Conservation (phyloP, 129 eudicot genomes). For the Ambrosia artemisiifolia region DNA sequence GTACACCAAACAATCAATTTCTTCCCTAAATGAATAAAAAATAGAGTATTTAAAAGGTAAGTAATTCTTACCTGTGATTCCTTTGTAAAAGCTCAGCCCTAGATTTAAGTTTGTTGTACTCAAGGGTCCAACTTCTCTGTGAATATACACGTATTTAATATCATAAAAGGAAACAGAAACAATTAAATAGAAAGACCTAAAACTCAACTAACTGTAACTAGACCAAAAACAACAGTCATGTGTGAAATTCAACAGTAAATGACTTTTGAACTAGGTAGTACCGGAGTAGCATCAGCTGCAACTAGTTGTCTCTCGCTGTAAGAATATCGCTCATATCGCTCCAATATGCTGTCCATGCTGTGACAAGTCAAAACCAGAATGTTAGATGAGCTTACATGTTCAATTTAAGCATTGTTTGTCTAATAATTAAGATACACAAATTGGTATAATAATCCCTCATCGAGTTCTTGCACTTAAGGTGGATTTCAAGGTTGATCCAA, state of each 20-base stretch:
- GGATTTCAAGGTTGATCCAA: not conserved
- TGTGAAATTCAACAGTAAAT: not conserved
- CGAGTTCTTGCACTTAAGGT: not conserved
- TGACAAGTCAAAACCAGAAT: conserved; percentile 9
- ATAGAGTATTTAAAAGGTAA: not conserved
- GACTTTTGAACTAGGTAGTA: conserved; percentile 25
- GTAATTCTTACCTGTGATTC: conserved; percentile 48
- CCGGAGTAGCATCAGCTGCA: conserved; percentile 56
- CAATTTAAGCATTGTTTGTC: not conserved
- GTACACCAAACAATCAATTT: not conserved
- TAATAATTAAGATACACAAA: not conserved
- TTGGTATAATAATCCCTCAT: not conserved
- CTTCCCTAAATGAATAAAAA: not conserved
- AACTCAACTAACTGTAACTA: conserved; percentile 13
- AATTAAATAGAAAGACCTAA: not conserved
- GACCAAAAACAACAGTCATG: not conserved
- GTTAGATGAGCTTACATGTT: not conserved
- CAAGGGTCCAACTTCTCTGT: conserved; percentile 80
- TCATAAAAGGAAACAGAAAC: not conserved
- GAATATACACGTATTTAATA: not conserved
- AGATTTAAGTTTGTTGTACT: conserved; percentile 71
- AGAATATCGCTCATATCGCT: conserved; percentile 84
- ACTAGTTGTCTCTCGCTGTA: conserved; percentile 71
- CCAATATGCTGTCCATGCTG: conserved; percentile 91
- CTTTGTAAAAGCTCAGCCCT: conserved; percentile 82